Percentiles rank a stretch among this genome's conserved stretches.
Conservation (phyloP, 371 early-diverging fungal genomes). For the Rhizopus microsporus region DNA sequence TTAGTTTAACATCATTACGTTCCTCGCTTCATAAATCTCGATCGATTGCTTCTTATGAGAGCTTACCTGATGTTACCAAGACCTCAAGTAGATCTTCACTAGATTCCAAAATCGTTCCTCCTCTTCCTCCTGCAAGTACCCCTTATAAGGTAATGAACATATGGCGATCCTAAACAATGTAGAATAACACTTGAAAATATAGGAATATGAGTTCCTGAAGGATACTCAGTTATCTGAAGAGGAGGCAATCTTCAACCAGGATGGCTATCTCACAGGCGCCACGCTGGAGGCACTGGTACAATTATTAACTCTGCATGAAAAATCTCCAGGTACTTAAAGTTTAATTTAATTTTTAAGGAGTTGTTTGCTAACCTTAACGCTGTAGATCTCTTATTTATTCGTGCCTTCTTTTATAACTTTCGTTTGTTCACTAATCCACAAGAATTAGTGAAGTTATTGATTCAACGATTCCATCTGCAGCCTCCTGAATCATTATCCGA, state of each 20-base stretch:
- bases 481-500: constrained; percentile 69
- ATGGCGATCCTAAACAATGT: neutral
- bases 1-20: constrained; percentile 37
- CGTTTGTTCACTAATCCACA: constrained; percentile 79
- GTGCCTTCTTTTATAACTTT: constrained; percentile 89
- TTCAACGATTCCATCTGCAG: constrained; percentile 69
- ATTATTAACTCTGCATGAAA: constrained; percentile 87
- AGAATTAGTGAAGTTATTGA: constrained; percentile 69
- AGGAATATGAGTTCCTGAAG: constrained; percentile 71
- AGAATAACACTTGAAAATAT: neutral
- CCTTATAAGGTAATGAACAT: neutral
- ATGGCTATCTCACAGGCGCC: constrained; percentile 88
- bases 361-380: neutral
- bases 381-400: constrained; percentile 74
- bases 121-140: neutral
- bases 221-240: constrained; percentile 53
- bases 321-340: constrained; percentile 38
- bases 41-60: neutral
- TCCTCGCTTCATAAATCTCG: constrained; percentile 19
- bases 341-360: neutral
- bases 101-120: no score
- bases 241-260: constrained; percentile 80
- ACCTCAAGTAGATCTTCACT: no score
- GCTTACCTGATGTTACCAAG: neutral
- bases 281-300: constrained; percentile 83